Percentiles rank a stretch among this genome's conserved stretches.
phyloP scores from a whole-genome alignment of 805 yeast genomes.

The Saturnispora sekii region DNA sequence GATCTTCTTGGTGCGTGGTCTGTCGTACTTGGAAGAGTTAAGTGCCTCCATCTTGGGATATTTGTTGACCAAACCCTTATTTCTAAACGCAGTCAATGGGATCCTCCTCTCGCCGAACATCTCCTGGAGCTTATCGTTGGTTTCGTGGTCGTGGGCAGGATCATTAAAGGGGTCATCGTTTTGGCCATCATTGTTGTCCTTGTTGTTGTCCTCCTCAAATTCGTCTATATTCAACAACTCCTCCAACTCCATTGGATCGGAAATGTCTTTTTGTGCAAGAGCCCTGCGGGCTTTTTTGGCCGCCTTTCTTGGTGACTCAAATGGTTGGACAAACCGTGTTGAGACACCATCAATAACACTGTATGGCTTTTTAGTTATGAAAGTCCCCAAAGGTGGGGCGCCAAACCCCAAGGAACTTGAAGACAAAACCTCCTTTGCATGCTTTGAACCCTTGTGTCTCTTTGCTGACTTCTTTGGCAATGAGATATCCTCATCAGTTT shows the following conservation, averaged over 20 bases:
- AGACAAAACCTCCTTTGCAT: constrained; percentile 89
- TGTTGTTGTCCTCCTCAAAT: constrained; percentile 43
- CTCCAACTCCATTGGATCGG: constrained; percentile 40
- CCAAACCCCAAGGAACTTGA: constrained; percentile 75
- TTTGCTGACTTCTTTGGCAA: constrained; percentile 62
- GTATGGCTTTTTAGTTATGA: constrained; percentile 78
- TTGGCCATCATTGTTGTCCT: constrained; percentile 1
- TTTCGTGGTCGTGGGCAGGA: constrained; percentile 8
- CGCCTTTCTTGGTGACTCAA: constrained; percentile 13
- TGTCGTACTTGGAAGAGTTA: not conserved
- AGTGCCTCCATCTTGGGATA: constrained; percentile 9
- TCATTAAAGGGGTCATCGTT: constrained; percentile 12
- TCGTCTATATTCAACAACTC: constrained; percentile 85
- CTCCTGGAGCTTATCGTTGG: constrained; percentile 9
- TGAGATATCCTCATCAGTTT: constrained; percentile 87
- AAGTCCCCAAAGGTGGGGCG: constrained; percentile 89
- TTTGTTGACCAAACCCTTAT: constrained; percentile 43
- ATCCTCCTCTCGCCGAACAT: constrained; percentile 36
- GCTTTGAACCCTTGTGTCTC: constrained; percentile 55
- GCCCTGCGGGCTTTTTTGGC: constrained; percentile 18
- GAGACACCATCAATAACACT: constrained; percentile 93
- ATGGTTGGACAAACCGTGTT: constrained; percentile 66
- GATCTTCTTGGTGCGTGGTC: not conserved
- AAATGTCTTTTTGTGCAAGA: constrained; percentile 13
- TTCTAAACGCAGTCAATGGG: constrained; percentile 86